Conservation (phyloP, 345 rosid genomes). For the Firmiana major region DNA sequence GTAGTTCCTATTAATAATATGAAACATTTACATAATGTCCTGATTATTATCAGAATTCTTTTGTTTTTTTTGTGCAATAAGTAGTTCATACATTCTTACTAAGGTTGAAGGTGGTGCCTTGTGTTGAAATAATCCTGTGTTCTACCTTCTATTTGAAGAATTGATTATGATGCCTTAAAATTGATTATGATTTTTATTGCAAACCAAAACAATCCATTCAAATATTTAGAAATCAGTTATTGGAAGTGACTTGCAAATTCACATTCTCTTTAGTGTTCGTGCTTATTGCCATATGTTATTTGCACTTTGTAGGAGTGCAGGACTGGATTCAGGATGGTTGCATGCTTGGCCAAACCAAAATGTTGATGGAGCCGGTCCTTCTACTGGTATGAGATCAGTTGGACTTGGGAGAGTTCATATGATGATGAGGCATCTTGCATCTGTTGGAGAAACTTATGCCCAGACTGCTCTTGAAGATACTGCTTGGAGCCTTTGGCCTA, state of each 20-base stretch:
- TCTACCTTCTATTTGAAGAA: neutral
- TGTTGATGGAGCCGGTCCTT: conserved; percentile 87
- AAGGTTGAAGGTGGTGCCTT: neutral
- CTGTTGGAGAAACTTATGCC: conserved; percentile 90
- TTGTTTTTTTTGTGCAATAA: neutral
- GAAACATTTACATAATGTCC: neutral
- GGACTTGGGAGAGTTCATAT: conserved; percentile 89
- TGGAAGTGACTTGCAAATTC: neutral
- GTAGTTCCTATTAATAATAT: neutral
- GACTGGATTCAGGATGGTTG: conserved; percentile 73
- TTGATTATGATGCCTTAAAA: neutral
- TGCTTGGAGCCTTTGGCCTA: conserved; percentile 90
- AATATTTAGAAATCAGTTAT: neutral
- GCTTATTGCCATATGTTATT: conserved; percentile 1
- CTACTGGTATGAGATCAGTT: conserved; percentile 65
- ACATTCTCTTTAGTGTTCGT: neutral
- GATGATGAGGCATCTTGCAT: conserved; percentile 99
- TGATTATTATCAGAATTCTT: neutral
- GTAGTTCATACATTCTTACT: neutral
- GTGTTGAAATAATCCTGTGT: neutral
- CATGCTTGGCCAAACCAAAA: conserved; percentile 73
- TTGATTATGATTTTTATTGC: neutral
- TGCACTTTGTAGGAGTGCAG: conserved; percentile 55
- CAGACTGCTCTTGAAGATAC: conserved; percentile 86
- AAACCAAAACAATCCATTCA: neutral